These are phyloP conservation scores for Diaporthe citriasiana DNA, from an alignment of 2,329 filamentous ascomycete species.

Conservation along the genomic window DNA sequence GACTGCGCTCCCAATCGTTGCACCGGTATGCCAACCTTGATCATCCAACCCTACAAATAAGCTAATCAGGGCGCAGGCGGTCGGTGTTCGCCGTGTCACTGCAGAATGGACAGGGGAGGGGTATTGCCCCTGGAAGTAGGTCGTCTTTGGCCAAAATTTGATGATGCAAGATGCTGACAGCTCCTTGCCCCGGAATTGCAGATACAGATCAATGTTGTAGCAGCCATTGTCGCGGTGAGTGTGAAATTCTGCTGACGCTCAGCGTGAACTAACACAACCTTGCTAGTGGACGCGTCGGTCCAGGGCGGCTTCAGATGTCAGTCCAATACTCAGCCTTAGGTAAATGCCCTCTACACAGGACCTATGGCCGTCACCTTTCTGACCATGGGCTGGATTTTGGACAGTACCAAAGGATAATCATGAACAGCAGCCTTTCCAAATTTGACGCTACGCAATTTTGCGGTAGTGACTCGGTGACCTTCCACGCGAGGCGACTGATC, in stretches of 20 bases:
- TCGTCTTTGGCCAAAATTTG: too few species aligned
- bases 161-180: neutral
- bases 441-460: too few species aligned
- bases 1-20: slow-evolving; percentile 8
- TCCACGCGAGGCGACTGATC: too few species aligned
- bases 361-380: too few species aligned
- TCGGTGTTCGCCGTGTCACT: neutral
- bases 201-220: neutral
- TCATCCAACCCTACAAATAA: neutral
- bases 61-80: neutral
- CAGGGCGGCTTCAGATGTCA: neutral
- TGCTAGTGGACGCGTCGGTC: neutral
- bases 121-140: neutral
- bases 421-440: too few species aligned
- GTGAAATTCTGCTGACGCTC: too few species aligned
- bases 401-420: too few species aligned
- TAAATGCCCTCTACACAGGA: fast-evolving
- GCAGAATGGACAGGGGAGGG: neutral
- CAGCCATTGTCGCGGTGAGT: neutral
- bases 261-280: neutral
- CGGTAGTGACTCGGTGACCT: too few species aligned
- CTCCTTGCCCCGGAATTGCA: neutral
- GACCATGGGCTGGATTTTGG: too few species aligned
- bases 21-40: neutral
- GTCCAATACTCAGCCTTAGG: neutral